Percentiles rank a stretch among this genome's conserved stretches.
Evolutionary conservation across 1,284 basidiomycete genomes (phyloP).

Genomic region (Malassezia japonica): DNA sequence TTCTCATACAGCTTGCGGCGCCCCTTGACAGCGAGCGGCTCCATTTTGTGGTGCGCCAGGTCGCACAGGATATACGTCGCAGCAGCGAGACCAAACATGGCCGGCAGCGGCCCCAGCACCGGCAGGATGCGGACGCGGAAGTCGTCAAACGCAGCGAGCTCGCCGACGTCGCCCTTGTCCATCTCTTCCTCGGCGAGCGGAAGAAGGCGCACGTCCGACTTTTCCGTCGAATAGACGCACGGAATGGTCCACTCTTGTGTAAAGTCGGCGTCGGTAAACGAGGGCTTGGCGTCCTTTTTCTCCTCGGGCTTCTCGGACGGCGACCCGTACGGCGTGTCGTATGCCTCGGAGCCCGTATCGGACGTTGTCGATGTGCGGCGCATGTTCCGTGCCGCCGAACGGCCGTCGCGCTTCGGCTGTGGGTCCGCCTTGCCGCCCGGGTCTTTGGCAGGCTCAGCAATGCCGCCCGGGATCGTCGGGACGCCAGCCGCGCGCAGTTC

Average conservation of each 20-base stretch:
- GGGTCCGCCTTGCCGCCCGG: not conserved
- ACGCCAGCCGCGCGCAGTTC: slow-evolving; percentile 56
- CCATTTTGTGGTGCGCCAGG: slow-evolving; percentile 35
- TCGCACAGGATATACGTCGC: slow-evolving; percentile 45
- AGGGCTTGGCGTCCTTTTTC: not conserved
- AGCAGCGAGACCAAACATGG: slow-evolving; percentile 45
- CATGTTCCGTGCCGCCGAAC: not conserved
- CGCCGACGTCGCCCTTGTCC: slow-evolving; percentile 75
- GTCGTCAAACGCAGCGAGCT: slow-evolving; percentile 82
- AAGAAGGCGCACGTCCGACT: slow-evolving; percentile 68
- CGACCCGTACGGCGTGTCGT: not conserved
- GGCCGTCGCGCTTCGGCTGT: not conserved
- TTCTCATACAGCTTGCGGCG: slow-evolving; percentile 40
- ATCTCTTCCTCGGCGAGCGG: slow-evolving; percentile 88
- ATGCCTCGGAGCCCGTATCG: not conserved
- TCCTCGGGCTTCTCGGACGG: not conserved
- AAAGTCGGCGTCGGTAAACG: slow-evolving; percentile 6
- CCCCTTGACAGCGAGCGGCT: slow-evolving; percentile 39
- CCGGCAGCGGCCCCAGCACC: slow-evolving; percentile 58
- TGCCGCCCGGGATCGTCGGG: slow-evolving; percentile 20
- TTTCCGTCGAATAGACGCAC: slow-evolving; percentile 85
- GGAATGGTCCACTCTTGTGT: slow-evolving; percentile 31
- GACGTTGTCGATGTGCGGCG: not conserved
- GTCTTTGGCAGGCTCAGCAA: not conserved
- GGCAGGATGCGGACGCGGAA: slow-evolving; percentile 84